Evolutionary conservation across 192 early-diverging fungal species (phyloP).

Genomic region (Rhizophagus sp.): DNA sequence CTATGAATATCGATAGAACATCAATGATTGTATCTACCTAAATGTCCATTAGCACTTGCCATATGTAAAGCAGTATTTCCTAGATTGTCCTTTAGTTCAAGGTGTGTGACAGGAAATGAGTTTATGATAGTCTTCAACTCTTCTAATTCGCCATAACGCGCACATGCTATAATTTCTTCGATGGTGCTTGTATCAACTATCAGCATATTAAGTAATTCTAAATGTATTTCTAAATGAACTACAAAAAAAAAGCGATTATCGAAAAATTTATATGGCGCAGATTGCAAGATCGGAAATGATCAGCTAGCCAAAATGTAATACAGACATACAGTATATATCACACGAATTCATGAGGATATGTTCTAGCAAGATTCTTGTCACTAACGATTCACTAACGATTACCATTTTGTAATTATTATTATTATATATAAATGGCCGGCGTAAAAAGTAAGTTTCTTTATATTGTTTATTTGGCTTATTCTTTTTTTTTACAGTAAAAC

Average conservation of each 20-base stretch:
- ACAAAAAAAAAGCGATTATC: neutral
- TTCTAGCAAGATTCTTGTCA: too few species aligned
- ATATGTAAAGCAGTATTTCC: conserved; percentile 77
- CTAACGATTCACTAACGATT: too few species aligned
- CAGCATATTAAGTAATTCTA: neutral
- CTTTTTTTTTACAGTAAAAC: neutral
- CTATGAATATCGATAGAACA: neutral
- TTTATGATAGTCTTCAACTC: conserved; percentile 43
- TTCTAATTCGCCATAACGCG: conserved; percentile 75
- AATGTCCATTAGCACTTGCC: conserved; percentile 80
- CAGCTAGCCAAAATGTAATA: too few species aligned
- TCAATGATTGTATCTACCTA: conserved; percentile 41
- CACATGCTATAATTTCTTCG: conserved; percentile 66
- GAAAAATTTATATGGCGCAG: neutral
- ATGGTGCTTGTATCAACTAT: neutral
- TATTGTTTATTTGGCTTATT: neutral
- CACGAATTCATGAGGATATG: neutral
- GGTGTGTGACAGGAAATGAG: neutral
- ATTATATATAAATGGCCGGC: conserved; percentile 15
- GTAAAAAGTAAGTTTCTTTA: conserved; percentile 28
- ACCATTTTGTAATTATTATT: too few species aligned
- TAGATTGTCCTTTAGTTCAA: conserved; percentile 42
- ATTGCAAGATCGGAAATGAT: too few species aligned
- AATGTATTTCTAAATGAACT: neutral
- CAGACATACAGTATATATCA: too few species aligned